These are phyloP conservation scores for Vitis labrusca DNA, from an alignment of 164 flowering plant species.

Conservation along the genomic window DNA sequence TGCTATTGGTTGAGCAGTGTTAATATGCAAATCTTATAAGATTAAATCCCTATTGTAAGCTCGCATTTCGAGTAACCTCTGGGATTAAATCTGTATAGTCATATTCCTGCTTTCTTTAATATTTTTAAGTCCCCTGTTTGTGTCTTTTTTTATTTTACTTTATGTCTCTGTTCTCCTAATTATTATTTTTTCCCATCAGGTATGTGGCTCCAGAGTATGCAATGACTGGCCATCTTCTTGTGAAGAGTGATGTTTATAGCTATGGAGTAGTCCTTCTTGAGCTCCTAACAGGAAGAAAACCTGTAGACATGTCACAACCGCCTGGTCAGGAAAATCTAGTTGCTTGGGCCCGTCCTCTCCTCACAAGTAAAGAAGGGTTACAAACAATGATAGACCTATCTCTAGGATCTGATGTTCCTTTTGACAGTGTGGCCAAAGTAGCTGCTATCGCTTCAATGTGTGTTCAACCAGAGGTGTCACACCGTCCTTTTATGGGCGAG, in stretches of 20 bases:
- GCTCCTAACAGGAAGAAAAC: slow-evolving; percentile 88
- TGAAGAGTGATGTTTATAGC: slow-evolving; percentile 96
- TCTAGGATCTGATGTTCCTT: slow-evolving; percentile 53
- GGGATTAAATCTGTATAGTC: too few relatives aligned
- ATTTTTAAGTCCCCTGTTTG: too few relatives aligned
- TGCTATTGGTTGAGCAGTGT: too few relatives aligned
- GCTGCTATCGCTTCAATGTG: slow-evolving; percentile 99
- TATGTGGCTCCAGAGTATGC: slow-evolving; percentile 99
- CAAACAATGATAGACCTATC: slow-evolving; percentile 59
- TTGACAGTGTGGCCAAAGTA: slow-evolving; percentile 80
- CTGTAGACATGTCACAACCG: slow-evolving; percentile 92
- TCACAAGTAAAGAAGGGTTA: slow-evolving; percentile 73
- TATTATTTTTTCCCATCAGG: slow-evolving; percentile 19
- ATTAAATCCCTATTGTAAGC: too few relatives aligned
- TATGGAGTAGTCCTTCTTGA: slow-evolving; percentile 96
- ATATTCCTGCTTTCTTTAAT: too few relatives aligned
- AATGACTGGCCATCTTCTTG: slow-evolving; percentile 98
- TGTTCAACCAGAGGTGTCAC: slow-evolving; percentile 92
- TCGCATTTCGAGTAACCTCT: too few relatives aligned
- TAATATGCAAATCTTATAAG: too few relatives aligned
- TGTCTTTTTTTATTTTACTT: background rate
- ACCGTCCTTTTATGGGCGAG: slow-evolving; percentile 98
- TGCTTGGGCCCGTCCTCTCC: slow-evolving; percentile 88
- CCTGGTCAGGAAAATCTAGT: slow-evolving; percentile 85
- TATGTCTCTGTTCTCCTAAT: background rate